Evolutionary conservation across 306 rosid genomes (phyloP).

Genomic region (Castanea mollissima): DNA sequence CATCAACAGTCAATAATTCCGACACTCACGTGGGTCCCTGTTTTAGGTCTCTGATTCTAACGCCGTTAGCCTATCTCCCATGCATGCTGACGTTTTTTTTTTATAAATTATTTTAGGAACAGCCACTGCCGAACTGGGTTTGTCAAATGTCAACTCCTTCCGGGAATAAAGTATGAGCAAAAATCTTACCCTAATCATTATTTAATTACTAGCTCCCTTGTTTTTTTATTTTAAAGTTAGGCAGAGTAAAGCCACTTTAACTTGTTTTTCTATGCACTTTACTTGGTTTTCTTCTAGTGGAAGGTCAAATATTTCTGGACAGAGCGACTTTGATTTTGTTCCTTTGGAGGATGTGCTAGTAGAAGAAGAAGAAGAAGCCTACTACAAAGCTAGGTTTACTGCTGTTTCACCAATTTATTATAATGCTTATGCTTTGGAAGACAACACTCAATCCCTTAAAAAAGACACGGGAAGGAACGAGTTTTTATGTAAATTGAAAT

Average conservation of each 20-base stretch:
- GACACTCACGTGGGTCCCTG: constrained; percentile 27
- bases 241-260: constrained; percentile 14
- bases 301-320: constrained; percentile 25
- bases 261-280: not conserved
- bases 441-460: constrained; percentile 38
- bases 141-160: constrained; percentile 36
- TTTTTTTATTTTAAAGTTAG: constrained; percentile 19
- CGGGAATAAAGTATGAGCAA: constrained; percentile 15
- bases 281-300: constrained; percentile 13
- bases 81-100: constrained; percentile 33
- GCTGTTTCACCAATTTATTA: constrained; percentile 13
- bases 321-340: not conserved
- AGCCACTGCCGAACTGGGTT: not conserved
- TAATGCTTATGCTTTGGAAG: constrained; percentile 21
- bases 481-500: not conserved
- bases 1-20: constrained; percentile 41
- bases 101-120: not conserved
- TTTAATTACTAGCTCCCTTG: constrained; percentile 14
- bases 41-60: not conserved
- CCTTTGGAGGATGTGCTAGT: not conserved
- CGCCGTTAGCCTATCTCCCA: constrained; percentile 17
- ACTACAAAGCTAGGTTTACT: constrained; percentile 14
- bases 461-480: not conserved
- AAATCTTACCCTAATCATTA: constrained; percentile 22
- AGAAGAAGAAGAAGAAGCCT: not conserved